These are phyloP conservation scores for Leptographium wingfieldii DNA, from an alignment of 2,329 filamentous ascomycete genomes.

Conservation along the genomic window DNA sequence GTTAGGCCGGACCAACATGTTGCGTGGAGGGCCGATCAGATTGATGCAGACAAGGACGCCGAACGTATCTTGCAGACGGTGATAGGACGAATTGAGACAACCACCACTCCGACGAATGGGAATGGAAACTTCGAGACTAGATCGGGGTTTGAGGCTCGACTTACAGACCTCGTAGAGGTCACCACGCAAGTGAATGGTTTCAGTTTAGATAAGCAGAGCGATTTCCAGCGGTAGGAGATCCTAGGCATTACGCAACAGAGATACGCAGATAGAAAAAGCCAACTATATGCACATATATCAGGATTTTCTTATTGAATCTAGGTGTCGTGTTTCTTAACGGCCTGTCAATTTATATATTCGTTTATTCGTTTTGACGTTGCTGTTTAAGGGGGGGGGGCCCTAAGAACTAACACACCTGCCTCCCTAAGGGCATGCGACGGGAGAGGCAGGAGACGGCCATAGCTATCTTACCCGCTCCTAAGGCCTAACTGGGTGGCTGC, in stretches of 20 bases:
- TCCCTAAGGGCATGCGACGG: too few relatives aligned
- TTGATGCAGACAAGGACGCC: not conserved
- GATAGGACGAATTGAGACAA: not conserved
- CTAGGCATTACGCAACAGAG: not conserved
- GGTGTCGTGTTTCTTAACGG: too few relatives aligned
- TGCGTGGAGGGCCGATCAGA: constrained; percentile 8
- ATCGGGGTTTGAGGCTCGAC: not conserved
- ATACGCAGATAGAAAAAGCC: not conserved
- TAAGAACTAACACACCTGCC: too few relatives aligned
- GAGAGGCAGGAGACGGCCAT: too few relatives aligned
- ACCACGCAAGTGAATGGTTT: constrained; percentile 1
- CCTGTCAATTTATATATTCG: too few relatives aligned
- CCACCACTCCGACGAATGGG: not conserved
- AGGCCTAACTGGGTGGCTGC: too few relatives aligned
- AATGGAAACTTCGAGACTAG: not conserved
- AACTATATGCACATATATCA: too few relatives aligned
- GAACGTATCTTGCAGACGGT: not conserved
- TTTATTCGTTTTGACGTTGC: too few relatives aligned
- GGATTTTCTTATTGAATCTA: too few relatives aligned
- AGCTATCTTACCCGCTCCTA: too few relatives aligned
- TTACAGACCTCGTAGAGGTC: not conserved
- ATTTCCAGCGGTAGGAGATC: constrained; percentile 1
- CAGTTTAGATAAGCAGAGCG: not conserved
- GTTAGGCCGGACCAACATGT: constrained; percentile 11
- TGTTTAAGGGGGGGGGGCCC: too few relatives aligned